Base-by-base conservation (phyloP, 495 filamentous ascomycete species). In the Daldinia loculata region DNA sequence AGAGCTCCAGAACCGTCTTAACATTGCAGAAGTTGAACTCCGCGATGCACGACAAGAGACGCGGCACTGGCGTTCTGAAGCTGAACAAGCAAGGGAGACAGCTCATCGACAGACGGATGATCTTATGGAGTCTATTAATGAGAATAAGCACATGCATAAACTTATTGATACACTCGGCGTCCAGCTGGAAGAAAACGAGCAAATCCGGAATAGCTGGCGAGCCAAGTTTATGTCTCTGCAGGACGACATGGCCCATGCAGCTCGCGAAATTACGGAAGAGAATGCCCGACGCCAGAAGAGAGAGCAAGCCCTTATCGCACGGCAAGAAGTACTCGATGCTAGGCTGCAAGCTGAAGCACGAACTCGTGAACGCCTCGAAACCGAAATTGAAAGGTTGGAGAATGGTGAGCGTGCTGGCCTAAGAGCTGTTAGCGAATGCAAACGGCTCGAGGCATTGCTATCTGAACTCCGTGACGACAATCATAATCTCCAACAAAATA, bases 121-220 rank as follows among this genome's bases (percentile, higher is more conserved):
- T 12, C 78, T 84, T 29, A 64, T 72, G 12, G 75, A 83, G 12
- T 69, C 79, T 3, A 64, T 81, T 12, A 80, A 79, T 36, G 81
- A 84, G 63, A 84, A 80, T 67, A 83, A 80, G 72, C 81, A 86
- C 43, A 78, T 94, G 8, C 86, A 84, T 61, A 89, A 86, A 67
- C 88, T 87, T 27, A 87, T 96, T 71, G 86, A 89, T 67, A 87
- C 86, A 5, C 82, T 95, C 64, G 86, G 86, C 66, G 83, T 84
- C 48, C 92, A 97, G 74, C 88, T 97, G 56, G 90, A 97, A 79
- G 94, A 98, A 79, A 92, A 90, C 77, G 88, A 92, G 76, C 86
- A 89, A 67, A 85, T 91, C 67, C 89, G 93, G 58, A 91, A 94
- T 70, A 86, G 83, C 72, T 90, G 97, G 81, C 88, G 92, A 68